Conservation (phyloP, 2,329 filamentous ascomycete species). For the Xylariaceae sp. region DNA sequence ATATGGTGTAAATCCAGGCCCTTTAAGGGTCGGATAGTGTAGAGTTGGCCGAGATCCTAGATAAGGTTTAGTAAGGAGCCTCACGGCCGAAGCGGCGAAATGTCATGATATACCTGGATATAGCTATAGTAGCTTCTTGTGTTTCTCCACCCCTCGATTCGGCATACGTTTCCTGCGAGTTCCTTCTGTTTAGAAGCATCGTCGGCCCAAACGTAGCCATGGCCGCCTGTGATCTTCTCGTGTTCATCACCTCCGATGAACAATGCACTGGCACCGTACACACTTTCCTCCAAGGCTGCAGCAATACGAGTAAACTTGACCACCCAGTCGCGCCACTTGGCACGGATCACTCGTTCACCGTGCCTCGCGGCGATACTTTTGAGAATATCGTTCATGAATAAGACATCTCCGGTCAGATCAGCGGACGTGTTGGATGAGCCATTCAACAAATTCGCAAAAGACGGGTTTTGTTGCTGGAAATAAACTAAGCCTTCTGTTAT, state of each 20-base stretch:
- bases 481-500: conserved; percentile 81
- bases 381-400: conserved; percentile 85
- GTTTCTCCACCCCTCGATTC: conserved; percentile 95
- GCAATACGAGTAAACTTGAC: conserved; percentile 88
- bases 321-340: conserved; percentile 95
- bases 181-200: conserved; percentile 78
- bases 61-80: conserved; percentile 31
- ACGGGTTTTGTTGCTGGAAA: conserved; percentile 78
- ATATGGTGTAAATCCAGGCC: conserved; percentile 87
- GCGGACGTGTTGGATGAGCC: conserved; percentile 28
- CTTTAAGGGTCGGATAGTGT: conserved; percentile 66
- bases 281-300: conserved; percentile 90
- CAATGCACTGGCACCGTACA: conserved; percentile 88
- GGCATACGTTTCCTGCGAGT: conserved; percentile 83
- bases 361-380: conserved; percentile 81
- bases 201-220: conserved; percentile 94
- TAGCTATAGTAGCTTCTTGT: conserved; percentile 95
- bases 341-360: conserved; percentile 84
- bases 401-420: conserved; percentile 80
- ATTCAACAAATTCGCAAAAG: conserved; percentile 50
- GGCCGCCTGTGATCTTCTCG: conserved; percentile 62
- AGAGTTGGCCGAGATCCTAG: conserved; percentile 64
- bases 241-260: conserved; percentile 78
- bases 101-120: conserved; percentile 64
- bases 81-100: neutral